Evolutionary conservation across 441 rosid species (phyloP).

Genomic region (California macrophylla): DNA sequence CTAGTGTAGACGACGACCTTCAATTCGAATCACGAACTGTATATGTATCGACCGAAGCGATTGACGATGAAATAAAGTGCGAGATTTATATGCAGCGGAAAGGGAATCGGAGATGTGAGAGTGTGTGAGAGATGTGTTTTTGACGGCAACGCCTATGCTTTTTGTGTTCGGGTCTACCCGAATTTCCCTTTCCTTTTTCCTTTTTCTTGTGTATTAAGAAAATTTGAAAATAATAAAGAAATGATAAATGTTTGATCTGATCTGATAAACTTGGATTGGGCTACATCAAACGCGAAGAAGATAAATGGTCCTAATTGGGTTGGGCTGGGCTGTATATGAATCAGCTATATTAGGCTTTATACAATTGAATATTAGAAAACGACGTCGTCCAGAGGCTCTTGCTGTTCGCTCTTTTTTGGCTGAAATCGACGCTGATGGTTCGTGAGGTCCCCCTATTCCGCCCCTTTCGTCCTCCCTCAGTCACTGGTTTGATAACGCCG

Average conservation of each 20-base stretch:
- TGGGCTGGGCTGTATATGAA: background rate
- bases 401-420: background rate
- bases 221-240: background rate
- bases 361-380: background rate
- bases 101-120: slow-evolving; percentile 4
- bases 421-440: background rate
- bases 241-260: background rate
- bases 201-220: slow-evolving; percentile 3
- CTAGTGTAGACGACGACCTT: background rate
- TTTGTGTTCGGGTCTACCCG: slow-evolving; percentile 1
- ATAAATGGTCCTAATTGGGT: background rate
- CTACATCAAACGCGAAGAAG: background rate
- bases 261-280: background rate
- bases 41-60: background rate
- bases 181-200: background rate
- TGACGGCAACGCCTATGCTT: slow-evolving; percentile 3
- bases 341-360: background rate
- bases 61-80: background rate
- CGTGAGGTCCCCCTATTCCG: background rate
- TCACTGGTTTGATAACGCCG: background rate
- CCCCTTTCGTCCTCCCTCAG: background rate
- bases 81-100: background rate
- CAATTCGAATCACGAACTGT: background rate
- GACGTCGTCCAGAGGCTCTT: background rate
- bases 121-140: background rate